Evolutionary conservation across 225 moss, liverwort and hornwort species (phyloP), one percentile per base, ranked within the genome.

Genomic region (Anthoceros angustus): DNA sequence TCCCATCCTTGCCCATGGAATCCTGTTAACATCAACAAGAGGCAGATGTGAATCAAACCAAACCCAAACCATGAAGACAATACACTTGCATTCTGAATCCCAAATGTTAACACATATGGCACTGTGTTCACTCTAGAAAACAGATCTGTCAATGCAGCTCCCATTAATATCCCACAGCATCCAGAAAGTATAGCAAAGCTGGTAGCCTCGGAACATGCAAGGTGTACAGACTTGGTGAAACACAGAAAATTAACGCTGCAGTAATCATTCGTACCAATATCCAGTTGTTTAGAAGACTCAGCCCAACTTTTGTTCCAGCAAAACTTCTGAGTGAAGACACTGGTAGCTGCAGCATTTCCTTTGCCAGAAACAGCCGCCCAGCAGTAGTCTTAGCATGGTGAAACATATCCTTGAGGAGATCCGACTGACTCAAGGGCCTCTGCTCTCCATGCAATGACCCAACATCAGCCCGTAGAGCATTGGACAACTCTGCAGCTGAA

Each of bases 1-100:
- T 85, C 42, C 85, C 85, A 77, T 85, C 85, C 73, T 85, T 85
- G 25, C 85, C 82, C 85, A 85, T 82, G 1, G 85, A 85, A 68
- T 85, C 85, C 85, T 85, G 61, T 70, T 66, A 72, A 32, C 2
- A 32, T 32, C 4, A 32, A 32, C 32, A 32, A 32, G 2, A 32
- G 32, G 32, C 1, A 32, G 32, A 1, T 32, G 32, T 32, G 32
- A 32, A 32, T 1, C 32, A 32, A 32, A 32, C 32, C 32, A 4
- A 32, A 4, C 55, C 55, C 55, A 55, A 55, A 55, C 55, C 23
- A 6, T n/a, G 55, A 18, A 18, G 55, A 55, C n/a, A 1, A 32
- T 1, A 32, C 32, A 32, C 32, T 1, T 32, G 32, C 32, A 1
- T 4, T 32, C 32, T 32, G 32, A 32, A 32, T 32, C 2, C 32